These are phyloP conservation scores for Oryza longistaminata DNA, from an alignment of 176 grass and related monocot genomes.

Conservation along the genomic window DNA sequence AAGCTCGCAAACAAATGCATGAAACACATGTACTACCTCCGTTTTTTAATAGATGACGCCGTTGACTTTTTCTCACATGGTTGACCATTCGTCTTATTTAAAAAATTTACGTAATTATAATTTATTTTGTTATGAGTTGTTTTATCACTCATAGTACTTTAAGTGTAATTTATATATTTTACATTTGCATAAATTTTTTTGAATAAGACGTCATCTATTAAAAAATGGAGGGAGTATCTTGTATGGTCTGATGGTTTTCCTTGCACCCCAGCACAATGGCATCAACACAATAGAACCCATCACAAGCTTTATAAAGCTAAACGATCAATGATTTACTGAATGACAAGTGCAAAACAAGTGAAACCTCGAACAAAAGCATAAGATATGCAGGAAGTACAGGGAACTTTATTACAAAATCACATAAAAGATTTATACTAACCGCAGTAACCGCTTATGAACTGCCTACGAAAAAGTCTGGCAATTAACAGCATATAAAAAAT, in stretches of 20 bases:
- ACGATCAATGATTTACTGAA: not conserved
- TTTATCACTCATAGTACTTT: too few species aligned
- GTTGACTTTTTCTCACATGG: too few species aligned
- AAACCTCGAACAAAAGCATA: not conserved
- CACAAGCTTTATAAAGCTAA: not conserved
- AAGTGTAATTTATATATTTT: too few species aligned
- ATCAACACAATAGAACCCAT: not conserved
- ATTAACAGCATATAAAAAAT: not conserved
- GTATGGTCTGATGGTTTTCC: not conserved
- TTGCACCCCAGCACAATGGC: not conserved
- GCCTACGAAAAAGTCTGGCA: not conserved
- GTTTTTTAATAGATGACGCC: too few species aligned
- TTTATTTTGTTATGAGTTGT: too few species aligned
- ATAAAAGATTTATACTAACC: conserved; percentile 7
- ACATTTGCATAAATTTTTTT: too few species aligned
- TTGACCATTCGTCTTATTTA: too few species aligned
- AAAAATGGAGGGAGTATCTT: too few species aligned
- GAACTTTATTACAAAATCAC: not conserved
- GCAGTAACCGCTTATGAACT: not conserved
- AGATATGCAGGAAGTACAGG: not conserved
- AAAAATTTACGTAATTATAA: too few species aligned
- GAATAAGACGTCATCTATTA: too few species aligned
- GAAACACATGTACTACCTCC: not conserved
- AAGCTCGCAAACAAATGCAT: not conserved
- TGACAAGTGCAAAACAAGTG: not conserved